Percentiles rank a stretch among this genome's conserved stretches.
Evolutionary conservation across 2,329 filamentous ascomycete genomes (phyloP).

Genomic region (Colletotrichum gloeosporioides): DNA sequence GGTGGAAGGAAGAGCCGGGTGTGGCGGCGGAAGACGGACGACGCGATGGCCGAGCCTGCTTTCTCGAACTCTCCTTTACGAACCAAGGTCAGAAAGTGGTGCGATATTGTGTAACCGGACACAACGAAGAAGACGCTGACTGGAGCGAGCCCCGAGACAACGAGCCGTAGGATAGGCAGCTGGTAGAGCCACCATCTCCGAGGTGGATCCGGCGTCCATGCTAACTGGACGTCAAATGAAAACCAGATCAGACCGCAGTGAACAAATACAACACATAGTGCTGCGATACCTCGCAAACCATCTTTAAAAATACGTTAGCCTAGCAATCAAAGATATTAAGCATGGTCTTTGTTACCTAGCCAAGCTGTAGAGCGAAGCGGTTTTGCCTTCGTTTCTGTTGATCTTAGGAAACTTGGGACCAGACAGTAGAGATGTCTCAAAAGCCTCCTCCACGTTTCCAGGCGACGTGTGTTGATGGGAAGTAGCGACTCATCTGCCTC

Average conservation of each 20-base stretch:
- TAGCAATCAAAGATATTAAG: neutral
- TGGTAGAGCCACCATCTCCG: constrained; percentile 22
- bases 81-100: constrained; percentile 30
- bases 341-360: neutral
- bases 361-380: neutral
- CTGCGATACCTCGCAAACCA: neutral
- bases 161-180: constrained; percentile 29
- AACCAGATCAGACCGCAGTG: neutral
- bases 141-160: constrained; percentile 31
- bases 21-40: constrained; percentile 16
- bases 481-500: neutral
- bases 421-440: neutral
- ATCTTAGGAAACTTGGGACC: neutral
- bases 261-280: neutral
- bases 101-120: constrained; percentile 39
- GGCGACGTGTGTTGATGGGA: neutral
- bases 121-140: constrained; percentile 41
- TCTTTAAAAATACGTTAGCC: neutral
- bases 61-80: constrained; percentile 4
- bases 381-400: neutral
- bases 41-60: constrained; percentile 23
- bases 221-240: neutral
- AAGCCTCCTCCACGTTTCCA: neutral
- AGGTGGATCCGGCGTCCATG: neutral
- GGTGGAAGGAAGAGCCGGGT: constrained; percentile 18